Conservation (phyloP, 2,329 filamentous ascomycete genomes). For the Aspergillus unguis region DNA sequence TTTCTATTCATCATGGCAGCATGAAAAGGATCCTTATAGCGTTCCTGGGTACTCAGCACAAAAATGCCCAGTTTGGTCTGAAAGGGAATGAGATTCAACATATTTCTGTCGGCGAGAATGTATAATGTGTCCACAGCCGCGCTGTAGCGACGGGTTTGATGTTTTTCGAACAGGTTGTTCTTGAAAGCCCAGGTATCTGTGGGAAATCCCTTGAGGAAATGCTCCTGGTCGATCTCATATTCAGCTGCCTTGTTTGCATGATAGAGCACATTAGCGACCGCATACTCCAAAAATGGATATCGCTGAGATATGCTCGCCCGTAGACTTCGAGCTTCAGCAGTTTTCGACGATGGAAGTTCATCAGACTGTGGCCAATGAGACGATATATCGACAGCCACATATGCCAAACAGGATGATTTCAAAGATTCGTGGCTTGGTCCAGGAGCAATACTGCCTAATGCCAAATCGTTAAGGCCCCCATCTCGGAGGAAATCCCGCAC, state of each 20-base stretch:
- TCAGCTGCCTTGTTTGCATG: slow-evolving; percentile 28
- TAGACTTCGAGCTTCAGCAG: neutral
- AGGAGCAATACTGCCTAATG: slow-evolving; percentile 22
- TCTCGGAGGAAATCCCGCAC: slow-evolving; percentile 34
- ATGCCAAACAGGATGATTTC: slow-evolving; percentile 30
- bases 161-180: slow-evolving; percentile 34
- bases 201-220: slow-evolving; percentile 27
- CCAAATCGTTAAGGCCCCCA: slow-evolving; percentile 30
- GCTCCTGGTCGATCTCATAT: slow-evolving; percentile 15
- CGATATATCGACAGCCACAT: slow-evolving; percentile 2
- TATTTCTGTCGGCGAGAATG: slow-evolving; percentile 18
- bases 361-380: neutral
- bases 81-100: slow-evolving; percentile 10
- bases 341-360: neutral
- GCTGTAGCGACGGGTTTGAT: slow-evolving; percentile 27
- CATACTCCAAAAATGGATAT: slow-evolving; percentile 42
- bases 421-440: slow-evolving; percentile 43
- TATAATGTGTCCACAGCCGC: slow-evolving; percentile 9
- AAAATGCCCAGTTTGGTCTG: neutral
- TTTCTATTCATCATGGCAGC: slow-evolving; percentile 5
- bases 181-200: slow-evolving; percentile 28
- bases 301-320: neutral
- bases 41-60: neutral
- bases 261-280: slow-evolving; percentile 24
- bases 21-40: slow-evolving; percentile 17